Evolutionary conservation across 495 filamentous ascomycete genomes (phyloP).

Genomic region (Neurospora sp.): DNA sequence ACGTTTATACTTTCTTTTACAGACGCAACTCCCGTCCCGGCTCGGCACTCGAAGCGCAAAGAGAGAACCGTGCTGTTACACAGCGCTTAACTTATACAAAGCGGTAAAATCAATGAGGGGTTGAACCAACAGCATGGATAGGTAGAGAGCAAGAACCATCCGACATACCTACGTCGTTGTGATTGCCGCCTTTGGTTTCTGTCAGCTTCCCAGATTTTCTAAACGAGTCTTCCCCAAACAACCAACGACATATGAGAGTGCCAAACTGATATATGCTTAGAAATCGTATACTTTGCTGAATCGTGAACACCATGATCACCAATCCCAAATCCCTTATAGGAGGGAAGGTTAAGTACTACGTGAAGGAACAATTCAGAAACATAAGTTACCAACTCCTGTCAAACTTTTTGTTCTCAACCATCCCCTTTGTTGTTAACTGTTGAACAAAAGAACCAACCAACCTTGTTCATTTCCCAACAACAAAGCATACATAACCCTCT

Average conservation of each 20-base stretch:
- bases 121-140: not conserved
- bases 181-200: not conserved
- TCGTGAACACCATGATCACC: not conserved
- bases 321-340: not conserved
- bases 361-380: not conserved
- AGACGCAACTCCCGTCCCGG: not conserved
- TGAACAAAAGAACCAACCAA: not conserved
- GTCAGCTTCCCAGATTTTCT: not conserved
- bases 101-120: not conserved
- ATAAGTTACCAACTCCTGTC: not conserved
- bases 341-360: not conserved
- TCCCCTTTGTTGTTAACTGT: not conserved
- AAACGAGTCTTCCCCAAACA: not conserved
- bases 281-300: not conserved
- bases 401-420: not conserved
- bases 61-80: not conserved
- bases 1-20: not conserved
- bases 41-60: not conserved
- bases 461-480: not conserved
- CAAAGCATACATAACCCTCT: not conserved
- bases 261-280: not conserved
- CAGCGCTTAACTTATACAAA: not conserved
- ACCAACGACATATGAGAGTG: not conserved
- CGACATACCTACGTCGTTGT: not conserved
- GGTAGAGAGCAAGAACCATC: not conserved